Base-by-base conservation (phyloP, 2,329 filamentous ascomycete genomes). In the Aspergillus unguis region DNA sequence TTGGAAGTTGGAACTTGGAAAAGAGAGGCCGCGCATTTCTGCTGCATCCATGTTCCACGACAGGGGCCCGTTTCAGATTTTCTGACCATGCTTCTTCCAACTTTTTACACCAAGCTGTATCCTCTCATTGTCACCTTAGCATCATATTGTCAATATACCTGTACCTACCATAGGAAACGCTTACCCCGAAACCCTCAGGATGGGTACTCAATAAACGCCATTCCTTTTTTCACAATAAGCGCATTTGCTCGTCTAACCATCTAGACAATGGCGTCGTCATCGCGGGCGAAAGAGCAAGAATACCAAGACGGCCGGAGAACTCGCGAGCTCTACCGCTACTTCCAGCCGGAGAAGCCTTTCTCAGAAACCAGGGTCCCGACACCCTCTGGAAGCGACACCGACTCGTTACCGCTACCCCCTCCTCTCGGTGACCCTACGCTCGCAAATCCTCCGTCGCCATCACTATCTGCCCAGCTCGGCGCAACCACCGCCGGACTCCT, bases 261-360 rank as follows among this genome's bases (percentile, higher is more conserved):
- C 7, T 48, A 33, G 28, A 42, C 38, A 29, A 35, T 33, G 42
- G 52, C 54, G 55, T 48, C 50, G 23, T 46, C 42, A 25, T 31
- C 37, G 7, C 51, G 50, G 5, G 29, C 17, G 35, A 54, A 28
- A 29, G 53, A 56, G 31, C 48, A 52, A 31, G 57, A 63, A 27
- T 65, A 67, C 42, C 60, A 50, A 35, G 61, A 62, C 25, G 65
- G 69, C 50, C 70, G 69, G 44, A 58, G 69, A 50, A 65, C 61
- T 32, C 66, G 71, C 33, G 71, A 73, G 52, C 63, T 73, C 29
- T 73, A 73, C 55, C 69, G 71, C 48, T 74, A 71, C 51, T 72
- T 73, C 44, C 68, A 68, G 29, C 71, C 71, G 6, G 52, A 61
- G 58, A 52, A 54, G 38, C 32, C 32, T 25, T 31, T 54, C 28